A percentile compares a stretch with the other conserved stretches of the same genome.
phyloP scores from a whole-genome alignment of 495 filamentous ascomycete species.

The Aspergillus mulundensis region DNA sequence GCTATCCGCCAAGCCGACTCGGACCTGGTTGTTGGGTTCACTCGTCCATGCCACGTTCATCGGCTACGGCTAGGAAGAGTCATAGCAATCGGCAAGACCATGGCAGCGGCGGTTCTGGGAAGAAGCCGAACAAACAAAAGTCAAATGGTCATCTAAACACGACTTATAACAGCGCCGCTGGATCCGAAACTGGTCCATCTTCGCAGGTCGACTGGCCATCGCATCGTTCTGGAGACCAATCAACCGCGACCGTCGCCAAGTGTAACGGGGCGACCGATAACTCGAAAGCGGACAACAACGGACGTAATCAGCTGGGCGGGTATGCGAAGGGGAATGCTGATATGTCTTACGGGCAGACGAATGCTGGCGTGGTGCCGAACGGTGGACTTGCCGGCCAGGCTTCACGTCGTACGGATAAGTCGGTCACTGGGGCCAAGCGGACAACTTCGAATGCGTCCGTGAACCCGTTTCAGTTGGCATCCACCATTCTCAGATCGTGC shows the following conservation, averaged over 20 bases:
- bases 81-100: constrained; percentile 80
- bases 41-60: constrained; percentile 70
- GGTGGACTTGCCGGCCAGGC: constrained; percentile 28
- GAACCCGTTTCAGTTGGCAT: constrained; percentile 65
- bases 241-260: constrained; percentile 35
- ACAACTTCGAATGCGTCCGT: constrained; percentile 55
- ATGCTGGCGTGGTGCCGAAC: constrained; percentile 34
- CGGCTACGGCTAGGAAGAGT: constrained; percentile 57
- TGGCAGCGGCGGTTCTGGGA: constrained; percentile 79
- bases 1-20: constrained; percentile 50
- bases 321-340: constrained; percentile 38
- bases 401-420: constrained; percentile 34
- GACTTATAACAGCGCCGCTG: constrained; percentile 47
- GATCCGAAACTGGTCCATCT: constrained; percentile 34
- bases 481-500: constrained; percentile 85
- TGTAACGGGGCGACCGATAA: constrained; percentile 28
- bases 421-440: constrained; percentile 52
- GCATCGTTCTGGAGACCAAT: constrained; percentile 39
- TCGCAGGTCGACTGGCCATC: constrained; percentile 44
- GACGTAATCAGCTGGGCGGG: constrained; percentile 36
- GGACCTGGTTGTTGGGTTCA: constrained; percentile 46
- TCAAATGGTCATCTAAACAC: constrained; percentile 60
- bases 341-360: constrained; percentile 37
- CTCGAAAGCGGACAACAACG: constrained; percentile 34
- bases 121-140: constrained; percentile 69